Conservation (phyloP, 257 asterid genomes). For the Orobanche coerulescens region DNA sequence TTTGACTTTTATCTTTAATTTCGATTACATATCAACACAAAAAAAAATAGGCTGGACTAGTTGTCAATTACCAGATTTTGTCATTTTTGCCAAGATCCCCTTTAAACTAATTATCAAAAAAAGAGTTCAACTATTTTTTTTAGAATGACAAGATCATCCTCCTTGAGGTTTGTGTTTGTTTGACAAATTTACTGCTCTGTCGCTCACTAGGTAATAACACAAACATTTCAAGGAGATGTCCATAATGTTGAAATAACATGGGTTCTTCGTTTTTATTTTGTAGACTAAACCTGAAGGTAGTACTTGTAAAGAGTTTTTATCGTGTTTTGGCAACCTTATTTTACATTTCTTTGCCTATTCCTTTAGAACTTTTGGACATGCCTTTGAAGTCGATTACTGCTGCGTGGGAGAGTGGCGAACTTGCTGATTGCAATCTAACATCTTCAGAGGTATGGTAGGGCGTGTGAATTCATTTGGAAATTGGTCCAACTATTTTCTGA, state of each 20-base stretch:
- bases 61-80: too few species aligned
- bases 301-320: background rate
- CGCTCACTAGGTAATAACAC: background rate
- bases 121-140: background rate
- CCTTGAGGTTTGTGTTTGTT: background rate
- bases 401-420: constrained; percentile 91
- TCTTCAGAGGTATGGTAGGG: constrained; percentile 68
- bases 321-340: background rate
- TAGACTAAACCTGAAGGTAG: background rate
- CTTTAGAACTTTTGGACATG: constrained; percentile 83
- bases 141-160: background rate
- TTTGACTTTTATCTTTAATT: too few species aligned
- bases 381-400: constrained; percentile 76
- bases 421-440: constrained; percentile 52
- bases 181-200: background rate
- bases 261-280: background rate
- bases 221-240: background rate
- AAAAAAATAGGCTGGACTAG: too few species aligned
- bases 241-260: too few species aligned
- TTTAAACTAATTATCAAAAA: background rate
- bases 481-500: too few species aligned
- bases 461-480: too few species aligned
- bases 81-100: too few species aligned
- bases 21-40: too few species aligned
- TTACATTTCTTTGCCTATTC: constrained; percentile 4